Percentiles rank a stretch among this genome's conserved stretches.
These are phyloP conservation scores for Nemania abortiva DNA, from an alignment of 2,329 filamentous ascomycete species.

Conservation along the genomic window DNA sequence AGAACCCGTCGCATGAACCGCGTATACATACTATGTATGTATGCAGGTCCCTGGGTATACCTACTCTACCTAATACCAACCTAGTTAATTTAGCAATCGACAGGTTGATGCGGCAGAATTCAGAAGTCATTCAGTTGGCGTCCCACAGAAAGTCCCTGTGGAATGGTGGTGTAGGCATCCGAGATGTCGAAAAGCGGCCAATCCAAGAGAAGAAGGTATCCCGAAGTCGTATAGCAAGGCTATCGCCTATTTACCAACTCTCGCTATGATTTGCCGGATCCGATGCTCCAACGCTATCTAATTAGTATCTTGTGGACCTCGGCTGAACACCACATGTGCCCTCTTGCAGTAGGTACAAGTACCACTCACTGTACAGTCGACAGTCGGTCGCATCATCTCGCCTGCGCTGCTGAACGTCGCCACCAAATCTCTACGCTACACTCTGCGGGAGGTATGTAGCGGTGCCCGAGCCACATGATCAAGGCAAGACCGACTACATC, in stretches of 20 bases:
- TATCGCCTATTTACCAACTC: slow-evolving; percentile 11
- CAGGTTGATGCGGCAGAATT: background rate
- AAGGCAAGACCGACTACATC: background rate
- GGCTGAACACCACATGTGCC: slow-evolving; percentile 20
- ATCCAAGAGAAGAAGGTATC: slow-evolving; percentile 37
- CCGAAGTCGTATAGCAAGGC: slow-evolving; percentile 25
- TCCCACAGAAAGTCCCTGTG: background rate
- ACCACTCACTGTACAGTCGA: background rate
- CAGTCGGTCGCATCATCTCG: slow-evolving; percentile 2
- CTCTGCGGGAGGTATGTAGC: background rate
- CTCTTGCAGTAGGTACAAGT: background rate
- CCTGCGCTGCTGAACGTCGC: slow-evolving; percentile 3
- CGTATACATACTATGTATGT: background rate
- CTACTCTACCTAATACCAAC: background rate
- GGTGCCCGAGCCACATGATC: background rate
- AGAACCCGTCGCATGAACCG: background rate
- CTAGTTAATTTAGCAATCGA: background rate
- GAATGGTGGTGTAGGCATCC: background rate
- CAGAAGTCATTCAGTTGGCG: background rate
- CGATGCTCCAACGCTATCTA: background rate
- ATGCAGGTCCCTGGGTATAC: background rate
- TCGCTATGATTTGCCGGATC: slow-evolving; percentile 21
- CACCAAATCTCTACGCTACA: background rate
- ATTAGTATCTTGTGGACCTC: slow-evolving; percentile 19
- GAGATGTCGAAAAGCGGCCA: slow-evolving; percentile 19